Evolutionary conservation across 148 eudicot species (phyloP).

Genomic region (Rhododendron williamsianum): DNA sequence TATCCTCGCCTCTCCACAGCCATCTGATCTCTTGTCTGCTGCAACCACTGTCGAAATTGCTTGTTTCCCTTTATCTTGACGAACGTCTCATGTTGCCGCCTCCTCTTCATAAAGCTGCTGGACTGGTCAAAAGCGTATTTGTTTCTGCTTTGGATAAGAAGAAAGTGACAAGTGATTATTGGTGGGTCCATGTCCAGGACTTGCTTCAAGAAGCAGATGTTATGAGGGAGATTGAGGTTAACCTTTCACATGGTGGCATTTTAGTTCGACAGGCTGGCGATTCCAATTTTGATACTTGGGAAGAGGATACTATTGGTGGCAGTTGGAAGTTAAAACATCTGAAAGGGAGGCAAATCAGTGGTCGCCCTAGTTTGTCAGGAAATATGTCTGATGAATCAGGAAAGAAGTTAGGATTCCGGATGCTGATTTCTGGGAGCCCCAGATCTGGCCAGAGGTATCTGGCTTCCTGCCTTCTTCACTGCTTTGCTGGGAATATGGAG

Average conservation of each 20-base stretch:
- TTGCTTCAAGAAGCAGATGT: conserved; percentile 60
- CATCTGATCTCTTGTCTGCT: conserved; percentile 68
- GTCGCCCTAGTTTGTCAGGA: conserved; percentile 36
- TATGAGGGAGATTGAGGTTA: conserved; percentile 41
- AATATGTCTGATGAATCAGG: conserved; percentile 31
- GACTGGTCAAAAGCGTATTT: conserved; percentile 36
- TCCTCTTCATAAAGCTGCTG: conserved; percentile 50
- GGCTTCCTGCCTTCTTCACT: conserved; percentile 84
- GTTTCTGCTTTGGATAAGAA: conserved; percentile 49
- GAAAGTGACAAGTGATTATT: conserved; percentile 38
- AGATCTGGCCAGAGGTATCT: conserved; percentile 90
- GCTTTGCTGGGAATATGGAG: conserved; percentile 71
- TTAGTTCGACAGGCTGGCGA: conserved; percentile 38
- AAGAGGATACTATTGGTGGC: conserved; percentile 29
- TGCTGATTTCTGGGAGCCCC: conserved; percentile 77
- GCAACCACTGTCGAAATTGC: conserved; percentile 57
- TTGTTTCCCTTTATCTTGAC: conserved; percentile 59
- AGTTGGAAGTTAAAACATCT: conserved; percentile 17
- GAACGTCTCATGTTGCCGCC: conserved; percentile 73
- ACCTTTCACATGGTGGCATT: conserved; percentile 40
- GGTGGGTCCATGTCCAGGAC: conserved; percentile 51
- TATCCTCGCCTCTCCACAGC: conserved; percentile 59
- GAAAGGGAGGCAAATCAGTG: conserved; percentile 19
- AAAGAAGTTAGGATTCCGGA: conserved; percentile 58
- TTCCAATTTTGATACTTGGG: conserved; percentile 18